phyloP scores from a whole-genome alignment of 345 rosid genomes.

The Geranium brycei region DNA sequence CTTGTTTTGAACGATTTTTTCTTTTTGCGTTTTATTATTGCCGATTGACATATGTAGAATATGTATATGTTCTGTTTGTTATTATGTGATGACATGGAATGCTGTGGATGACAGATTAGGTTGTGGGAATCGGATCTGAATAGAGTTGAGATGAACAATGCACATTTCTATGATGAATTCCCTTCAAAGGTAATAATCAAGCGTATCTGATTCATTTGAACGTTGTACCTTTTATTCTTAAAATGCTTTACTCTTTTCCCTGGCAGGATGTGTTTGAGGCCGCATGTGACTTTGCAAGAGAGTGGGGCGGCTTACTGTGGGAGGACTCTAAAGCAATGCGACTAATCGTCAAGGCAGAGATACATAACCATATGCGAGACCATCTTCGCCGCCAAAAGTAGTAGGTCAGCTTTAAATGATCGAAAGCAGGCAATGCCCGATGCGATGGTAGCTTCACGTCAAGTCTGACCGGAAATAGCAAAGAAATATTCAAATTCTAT shows the following conservation, averaged over 20 bases:
- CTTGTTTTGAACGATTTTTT: no score
- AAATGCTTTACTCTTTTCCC: background rate
- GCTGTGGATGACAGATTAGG: constrained; percentile 45
- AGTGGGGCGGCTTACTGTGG: constrained; percentile 71
- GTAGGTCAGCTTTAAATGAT: constrained; percentile 7
- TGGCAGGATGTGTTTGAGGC: constrained; percentile 70
- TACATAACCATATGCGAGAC: constrained; percentile 73
- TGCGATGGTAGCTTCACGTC: no score
- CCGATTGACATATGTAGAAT: background rate
- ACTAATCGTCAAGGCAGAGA: constrained; percentile 61
- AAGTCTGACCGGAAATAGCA: no score
- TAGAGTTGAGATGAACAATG: constrained; percentile 71
- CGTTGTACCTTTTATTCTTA: background rate
- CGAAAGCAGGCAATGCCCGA: background rate
- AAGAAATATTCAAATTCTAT: no score
- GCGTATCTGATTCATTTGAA: no score
- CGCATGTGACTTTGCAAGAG: constrained; percentile 73
- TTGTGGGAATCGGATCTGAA: constrained; percentile 92
- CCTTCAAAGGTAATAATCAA: constrained; percentile 52
- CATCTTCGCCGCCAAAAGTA: constrained; percentile 55
- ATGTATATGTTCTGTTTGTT: background rate
- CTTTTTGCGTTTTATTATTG: background rate
- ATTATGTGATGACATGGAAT: background rate
- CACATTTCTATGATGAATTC: constrained; percentile 75
- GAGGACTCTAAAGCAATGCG: constrained; percentile 89